These are phyloP conservation scores for Phyllosticta ampelicida DNA, from an alignment of 2,329 filamentous ascomycete species.

Conservation along the genomic window DNA sequence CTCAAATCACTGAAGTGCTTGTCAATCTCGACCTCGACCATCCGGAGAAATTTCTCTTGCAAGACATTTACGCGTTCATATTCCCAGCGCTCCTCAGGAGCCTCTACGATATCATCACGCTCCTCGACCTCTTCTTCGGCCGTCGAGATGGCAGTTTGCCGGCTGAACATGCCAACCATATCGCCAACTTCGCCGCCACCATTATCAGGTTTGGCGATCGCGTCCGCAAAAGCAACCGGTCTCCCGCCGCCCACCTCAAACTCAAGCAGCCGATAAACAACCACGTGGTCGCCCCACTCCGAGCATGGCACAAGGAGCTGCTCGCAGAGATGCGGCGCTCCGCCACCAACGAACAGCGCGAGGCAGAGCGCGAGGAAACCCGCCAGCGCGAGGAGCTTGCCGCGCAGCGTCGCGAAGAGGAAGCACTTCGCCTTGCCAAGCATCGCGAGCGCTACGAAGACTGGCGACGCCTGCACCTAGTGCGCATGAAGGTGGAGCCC, in stretches of 20 bases:
- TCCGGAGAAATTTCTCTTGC: constrained; percentile 6
- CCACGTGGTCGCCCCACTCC: constrained; percentile 19
- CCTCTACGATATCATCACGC: constrained; percentile 11
- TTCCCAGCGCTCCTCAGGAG: constrained; percentile 17
- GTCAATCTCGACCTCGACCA: not conserved
- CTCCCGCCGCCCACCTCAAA: constrained; percentile 12
- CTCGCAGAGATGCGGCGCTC: not conserved
- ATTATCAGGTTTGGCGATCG: constrained; percentile 16
- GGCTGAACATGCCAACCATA: not conserved
- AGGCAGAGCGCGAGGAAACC: not conserved
- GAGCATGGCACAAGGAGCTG: constrained; percentile 5
- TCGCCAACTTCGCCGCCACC: constrained; percentile 18
- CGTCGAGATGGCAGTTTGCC: not conserved
- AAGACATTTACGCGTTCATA: constrained; percentile 19
- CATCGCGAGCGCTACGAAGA: not conserved
- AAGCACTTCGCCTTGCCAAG: not conserved
- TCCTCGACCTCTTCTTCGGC: constrained; percentile 12
- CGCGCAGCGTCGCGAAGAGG: not conserved
- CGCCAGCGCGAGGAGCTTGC: not conserved
- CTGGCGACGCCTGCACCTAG: not conserved
- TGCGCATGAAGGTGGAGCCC: constrained; percentile 2
- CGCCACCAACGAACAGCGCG: not conserved
- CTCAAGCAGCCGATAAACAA: constrained; percentile 18
- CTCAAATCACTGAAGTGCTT: not conserved
- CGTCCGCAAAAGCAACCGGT: constrained; percentile 16